phyloP scores from a whole-genome alignment of 805 yeast species.

The Dipodascus geniculatus region DNA sequence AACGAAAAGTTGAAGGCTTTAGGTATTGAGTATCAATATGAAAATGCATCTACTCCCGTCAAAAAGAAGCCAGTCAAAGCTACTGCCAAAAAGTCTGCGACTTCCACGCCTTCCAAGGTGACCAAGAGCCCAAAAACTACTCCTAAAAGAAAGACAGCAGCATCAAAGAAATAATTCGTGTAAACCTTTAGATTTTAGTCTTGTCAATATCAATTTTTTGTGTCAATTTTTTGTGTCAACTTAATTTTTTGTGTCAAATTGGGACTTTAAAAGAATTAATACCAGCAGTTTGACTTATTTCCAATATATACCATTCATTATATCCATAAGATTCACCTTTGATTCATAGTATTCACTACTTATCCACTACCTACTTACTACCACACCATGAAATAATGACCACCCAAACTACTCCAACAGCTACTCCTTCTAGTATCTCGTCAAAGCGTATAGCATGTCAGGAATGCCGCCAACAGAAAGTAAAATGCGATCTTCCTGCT shows the following conservation, averaged over 20 bases:
- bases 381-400: neutral
- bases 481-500: constrained; percentile 80
- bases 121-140: neutral
- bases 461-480: constrained; percentile 91
- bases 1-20: constrained; percentile 37
- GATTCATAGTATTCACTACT: too few species aligned
- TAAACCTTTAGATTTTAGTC: too few species aligned
- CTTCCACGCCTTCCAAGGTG: neutral
- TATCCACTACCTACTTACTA: too few species aligned
- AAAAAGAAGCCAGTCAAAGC: neutral
- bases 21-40: constrained; percentile 42
- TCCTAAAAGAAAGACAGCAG: neutral
- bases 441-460: constrained; percentile 74
- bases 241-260: neutral
- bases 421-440: neutral
- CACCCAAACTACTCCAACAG: neutral
- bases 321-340: too few species aligned
- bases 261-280: neutral
- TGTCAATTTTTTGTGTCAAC: too few species aligned
- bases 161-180: neutral
- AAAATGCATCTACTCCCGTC: neutral
- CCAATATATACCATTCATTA: too few species aligned
- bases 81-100: neutral
- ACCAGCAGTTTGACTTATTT: too few species aligned
- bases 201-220: too few species aligned